phyloP scores from a whole-genome alignment of 441 rosid species.

The Populus hybrid region DNA sequence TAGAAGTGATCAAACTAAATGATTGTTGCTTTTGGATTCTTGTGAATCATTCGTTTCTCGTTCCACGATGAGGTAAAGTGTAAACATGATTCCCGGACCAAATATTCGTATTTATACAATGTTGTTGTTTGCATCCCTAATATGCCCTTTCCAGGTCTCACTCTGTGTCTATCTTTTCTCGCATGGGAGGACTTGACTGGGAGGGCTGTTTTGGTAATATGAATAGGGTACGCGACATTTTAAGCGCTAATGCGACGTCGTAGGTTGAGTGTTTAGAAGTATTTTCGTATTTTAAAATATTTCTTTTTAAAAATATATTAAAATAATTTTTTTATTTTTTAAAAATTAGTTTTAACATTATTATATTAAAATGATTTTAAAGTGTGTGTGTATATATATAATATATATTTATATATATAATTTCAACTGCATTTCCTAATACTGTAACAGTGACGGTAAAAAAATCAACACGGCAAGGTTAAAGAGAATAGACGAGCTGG shows the following conservation, averaged over 20 bases:
- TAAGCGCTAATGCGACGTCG: background rate
- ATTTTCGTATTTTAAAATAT: no score
- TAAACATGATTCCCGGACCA: slow-evolving; percentile 2
- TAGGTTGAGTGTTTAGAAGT: no score
- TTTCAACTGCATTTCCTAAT: no score
- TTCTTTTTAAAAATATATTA: no score
- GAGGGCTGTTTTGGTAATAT: background rate
- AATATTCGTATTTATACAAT: slow-evolving; percentile 22
- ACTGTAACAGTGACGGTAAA: no score
- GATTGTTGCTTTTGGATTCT: slow-evolving; percentile 25
- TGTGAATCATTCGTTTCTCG: slow-evolving; percentile 26
- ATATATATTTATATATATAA: no score
- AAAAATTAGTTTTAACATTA: no score
- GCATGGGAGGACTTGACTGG: background rate
- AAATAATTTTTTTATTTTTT: no score
- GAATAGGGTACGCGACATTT: background rate
- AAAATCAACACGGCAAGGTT: slow-evolving; percentile 10
- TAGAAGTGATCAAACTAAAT: background rate
- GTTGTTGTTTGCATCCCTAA: background rate
- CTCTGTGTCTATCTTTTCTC: background rate
- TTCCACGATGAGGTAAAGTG: slow-evolving; percentile 24
- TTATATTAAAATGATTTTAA: no score
- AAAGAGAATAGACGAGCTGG: slow-evolving; percentile 10
- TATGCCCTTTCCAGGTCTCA: slow-evolving; percentile 16
- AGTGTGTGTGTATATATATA: no score